phyloP scores from a whole-genome alignment of 495 filamentous ascomycete genomes.

The Xylaria acuta region DNA sequence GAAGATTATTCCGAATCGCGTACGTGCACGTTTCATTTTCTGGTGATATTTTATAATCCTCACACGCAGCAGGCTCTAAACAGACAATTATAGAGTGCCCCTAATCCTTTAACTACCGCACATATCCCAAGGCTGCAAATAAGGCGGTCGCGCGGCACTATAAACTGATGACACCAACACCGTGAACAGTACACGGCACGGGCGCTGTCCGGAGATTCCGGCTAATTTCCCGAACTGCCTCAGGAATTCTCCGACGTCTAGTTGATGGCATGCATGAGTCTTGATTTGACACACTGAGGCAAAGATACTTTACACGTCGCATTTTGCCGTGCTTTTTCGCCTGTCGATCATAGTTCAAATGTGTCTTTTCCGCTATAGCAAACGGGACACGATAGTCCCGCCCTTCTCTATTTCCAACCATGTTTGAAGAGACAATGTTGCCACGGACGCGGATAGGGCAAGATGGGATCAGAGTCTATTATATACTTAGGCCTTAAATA shows the following conservation, averaged over 20 bases:
- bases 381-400: not conserved
- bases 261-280: not conserved
- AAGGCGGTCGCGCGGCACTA: not conserved
- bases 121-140: not conserved
- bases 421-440: not conserved
- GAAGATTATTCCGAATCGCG: not conserved
- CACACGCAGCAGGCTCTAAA: not conserved
- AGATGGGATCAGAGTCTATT: not conserved
- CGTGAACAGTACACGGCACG: not conserved
- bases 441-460: not conserved
- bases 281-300: not conserved
- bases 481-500: not conserved
- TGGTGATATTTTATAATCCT: not conserved
- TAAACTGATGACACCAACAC: not conserved
- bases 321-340: constrained; percentile 5
- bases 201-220: constrained; percentile 4
- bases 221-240: constrained; percentile 10
- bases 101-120: not conserved
- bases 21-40: not conserved
- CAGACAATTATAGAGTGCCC: not conserved
- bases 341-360: constrained; percentile 10
- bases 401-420: not conserved
- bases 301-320: constrained; percentile 4
- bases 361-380: not conserved
- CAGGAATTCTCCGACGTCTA: not conserved